These are phyloP conservation scores for Fusarium sp. DNA, from an alignment of 2,329 filamentous ascomycete species.

Conservation along the genomic window DNA sequence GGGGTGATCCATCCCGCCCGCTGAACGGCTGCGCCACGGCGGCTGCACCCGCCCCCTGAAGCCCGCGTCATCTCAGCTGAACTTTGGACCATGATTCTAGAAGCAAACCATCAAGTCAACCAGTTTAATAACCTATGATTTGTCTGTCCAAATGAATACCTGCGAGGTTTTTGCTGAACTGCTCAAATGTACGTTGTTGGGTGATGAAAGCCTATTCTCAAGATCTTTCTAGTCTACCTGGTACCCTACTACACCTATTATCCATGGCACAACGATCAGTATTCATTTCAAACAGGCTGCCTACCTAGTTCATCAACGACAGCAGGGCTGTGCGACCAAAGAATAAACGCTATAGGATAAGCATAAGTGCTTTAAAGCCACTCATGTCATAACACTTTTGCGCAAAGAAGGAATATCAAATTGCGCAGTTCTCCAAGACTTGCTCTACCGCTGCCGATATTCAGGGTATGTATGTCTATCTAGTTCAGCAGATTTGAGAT, in stretches of 20 bases:
- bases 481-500: background rate
- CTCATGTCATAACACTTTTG: background rate
- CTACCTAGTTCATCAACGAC: background rate
- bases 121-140: background rate
- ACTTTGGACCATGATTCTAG: background rate
- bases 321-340: conserved; percentile 9
- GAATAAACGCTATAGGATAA: background rate
- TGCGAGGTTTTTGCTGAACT: background rate
- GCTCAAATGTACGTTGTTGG: background rate
- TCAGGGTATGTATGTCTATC: background rate
- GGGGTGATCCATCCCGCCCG: conserved; percentile 4
- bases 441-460: background rate
- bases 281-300: background rate
- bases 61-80: conserved; percentile 28
- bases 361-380: background rate
- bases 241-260: background rate
- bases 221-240: background rate
- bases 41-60: conserved; percentile 30
- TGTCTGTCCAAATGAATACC: no score
- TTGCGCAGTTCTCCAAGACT: background rate
- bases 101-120: background rate
- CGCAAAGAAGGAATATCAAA: background rate
- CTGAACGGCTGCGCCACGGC: conserved; percentile 30
- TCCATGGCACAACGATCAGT: background rate
- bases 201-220: background rate